phyloP scores from a whole-genome alignment of 768 basidiomycete genomes.

The Suillus bovinus region DNA sequence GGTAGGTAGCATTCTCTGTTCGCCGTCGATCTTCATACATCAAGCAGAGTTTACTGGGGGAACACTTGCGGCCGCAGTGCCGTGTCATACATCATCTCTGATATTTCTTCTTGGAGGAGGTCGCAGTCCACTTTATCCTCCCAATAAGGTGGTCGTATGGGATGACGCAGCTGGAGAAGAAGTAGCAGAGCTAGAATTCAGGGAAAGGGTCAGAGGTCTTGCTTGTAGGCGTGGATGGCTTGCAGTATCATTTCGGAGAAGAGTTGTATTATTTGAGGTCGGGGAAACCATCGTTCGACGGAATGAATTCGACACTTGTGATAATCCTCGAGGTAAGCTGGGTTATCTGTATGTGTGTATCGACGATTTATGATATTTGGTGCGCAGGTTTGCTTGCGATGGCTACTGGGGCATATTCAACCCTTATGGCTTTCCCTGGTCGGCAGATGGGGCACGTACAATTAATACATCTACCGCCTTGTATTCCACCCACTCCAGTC shows the following conservation, averaged over 20 bases:
- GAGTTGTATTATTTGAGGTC: conserved; percentile 79
- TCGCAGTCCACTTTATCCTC: conserved; percentile 84
- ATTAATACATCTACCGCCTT: conserved; percentile 81
- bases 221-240: conserved; percentile 84
- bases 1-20: conserved; percentile 14
- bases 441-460: conserved; percentile 88
- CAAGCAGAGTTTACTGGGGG: conserved; percentile 72
- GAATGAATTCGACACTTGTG: conserved; percentile 84
- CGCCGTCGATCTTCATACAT: conserved; percentile 20
- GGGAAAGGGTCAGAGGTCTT: conserved; percentile 78
- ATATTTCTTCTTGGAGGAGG: conserved; percentile 88
- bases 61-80: conserved; percentile 74
- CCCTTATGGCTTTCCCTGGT: conserved; percentile 83
- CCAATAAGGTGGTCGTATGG: conserved; percentile 91
- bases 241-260: conserved; percentile 73
- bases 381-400: conserved; percentile 73
- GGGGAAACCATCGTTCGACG: conserved; percentile 61
- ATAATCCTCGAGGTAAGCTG: conserved; percentile 75
- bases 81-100: conserved; percentile 79
- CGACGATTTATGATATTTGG: conserved; percentile 6
- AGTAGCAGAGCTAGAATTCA: conserved; percentile 87
- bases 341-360: conserved; percentile 8
- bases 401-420: conserved; percentile 75
- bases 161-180: conserved; percentile 76
- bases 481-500: conserved; percentile 56